Conservation (phyloP, 345 rosid genomes). For the Populus davidiana region DNA sequence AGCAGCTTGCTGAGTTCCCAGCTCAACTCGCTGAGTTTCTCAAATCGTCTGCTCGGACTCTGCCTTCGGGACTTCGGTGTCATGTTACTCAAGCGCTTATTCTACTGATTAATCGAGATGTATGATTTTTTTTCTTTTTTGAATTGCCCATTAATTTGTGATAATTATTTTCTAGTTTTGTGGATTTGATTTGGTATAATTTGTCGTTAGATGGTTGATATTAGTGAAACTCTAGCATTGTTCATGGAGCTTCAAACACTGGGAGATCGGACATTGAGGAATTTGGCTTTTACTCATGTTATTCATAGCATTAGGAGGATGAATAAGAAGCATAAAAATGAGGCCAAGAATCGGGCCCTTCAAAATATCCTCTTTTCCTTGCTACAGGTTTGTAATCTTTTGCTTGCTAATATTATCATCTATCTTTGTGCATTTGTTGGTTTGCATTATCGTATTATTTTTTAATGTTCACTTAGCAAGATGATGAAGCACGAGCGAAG, state of each 20-base stretch:
- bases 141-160: neutral
- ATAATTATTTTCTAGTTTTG: neutral
- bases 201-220: conserved; percentile 55
- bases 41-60: conserved; percentile 49
- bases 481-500: conserved; percentile 74
- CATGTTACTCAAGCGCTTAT: conserved; percentile 70
- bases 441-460: neutral
- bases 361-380: conserved; percentile 69
- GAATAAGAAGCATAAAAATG: conserved; percentile 74
- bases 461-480: conserved; percentile 46
- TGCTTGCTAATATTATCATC: neutral
- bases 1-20: conserved; percentile 61
- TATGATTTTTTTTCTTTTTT: conserved; percentile 1
- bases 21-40: conserved; percentile 68
- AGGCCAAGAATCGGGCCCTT: conserved; percentile 64
- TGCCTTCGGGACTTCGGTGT: conserved; percentile 79
- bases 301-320: conserved; percentile 70
- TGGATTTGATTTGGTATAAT: neutral
- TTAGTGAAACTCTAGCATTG: conserved; percentile 60
- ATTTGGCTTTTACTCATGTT: conserved; percentile 77
- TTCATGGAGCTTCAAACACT: conserved; percentile 83
- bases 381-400: conserved; percentile 52
- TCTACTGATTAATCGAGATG: conserved; percentile 72
- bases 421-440: neutral
- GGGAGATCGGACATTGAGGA: conserved; percentile 67